Conservation (phyloP, 2,329 filamentous ascomycete species). For the Paradendryphiella salina region DNA sequence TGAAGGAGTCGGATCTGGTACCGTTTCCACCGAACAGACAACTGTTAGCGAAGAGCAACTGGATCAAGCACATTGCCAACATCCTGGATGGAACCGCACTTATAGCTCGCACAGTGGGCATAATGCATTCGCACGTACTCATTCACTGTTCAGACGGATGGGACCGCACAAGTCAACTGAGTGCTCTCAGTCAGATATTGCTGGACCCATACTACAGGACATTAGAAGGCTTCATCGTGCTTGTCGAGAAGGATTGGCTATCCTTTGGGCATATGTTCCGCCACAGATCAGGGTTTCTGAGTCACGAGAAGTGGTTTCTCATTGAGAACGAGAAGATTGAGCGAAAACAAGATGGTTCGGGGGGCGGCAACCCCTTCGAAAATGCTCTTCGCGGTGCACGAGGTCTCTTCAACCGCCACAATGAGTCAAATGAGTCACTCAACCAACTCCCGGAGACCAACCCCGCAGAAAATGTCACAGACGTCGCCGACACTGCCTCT, state of each 20-base stretch:
- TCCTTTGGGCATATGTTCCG: conserved; percentile 98
- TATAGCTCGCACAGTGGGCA: conserved; percentile 84
- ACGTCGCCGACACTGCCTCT: conserved; percentile 49
- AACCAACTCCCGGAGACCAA: conserved; percentile 57
- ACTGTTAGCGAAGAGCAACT: conserved; percentile 77
- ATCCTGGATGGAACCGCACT: conserved; percentile 82
- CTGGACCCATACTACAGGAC: conserved; percentile 95
- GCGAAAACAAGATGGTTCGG: conserved; percentile 39
- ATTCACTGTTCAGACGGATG: conserved; percentile 99
- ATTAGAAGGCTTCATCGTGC: conserved; percentile 87
- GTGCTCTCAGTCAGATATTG: conserved; percentile 87
- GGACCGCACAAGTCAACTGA: conserved; percentile 95
- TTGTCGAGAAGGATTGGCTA: conserved; percentile 97
- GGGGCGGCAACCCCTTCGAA: conserved; percentile 75
- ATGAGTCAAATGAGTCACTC: conserved; percentile 65
- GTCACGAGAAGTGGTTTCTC: conserved; percentile 91
- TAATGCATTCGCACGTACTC: conserved; percentile 90
- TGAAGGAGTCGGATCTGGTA: conserved; percentile 91
- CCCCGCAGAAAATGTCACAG: conserved; percentile 56
- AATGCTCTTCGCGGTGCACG: conserved; percentile 83
- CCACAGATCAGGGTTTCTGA: conserved; percentile 83
- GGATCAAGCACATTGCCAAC: conserved; percentile 85
- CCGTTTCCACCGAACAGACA: conserved; percentile 81
- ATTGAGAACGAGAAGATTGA: conserved; percentile 79
- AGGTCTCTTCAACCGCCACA: conserved; percentile 84